Base-by-base conservation (phyloP, 2,329 filamentous ascomycete genomes). In the Colletotrichum cereale region DNA sequence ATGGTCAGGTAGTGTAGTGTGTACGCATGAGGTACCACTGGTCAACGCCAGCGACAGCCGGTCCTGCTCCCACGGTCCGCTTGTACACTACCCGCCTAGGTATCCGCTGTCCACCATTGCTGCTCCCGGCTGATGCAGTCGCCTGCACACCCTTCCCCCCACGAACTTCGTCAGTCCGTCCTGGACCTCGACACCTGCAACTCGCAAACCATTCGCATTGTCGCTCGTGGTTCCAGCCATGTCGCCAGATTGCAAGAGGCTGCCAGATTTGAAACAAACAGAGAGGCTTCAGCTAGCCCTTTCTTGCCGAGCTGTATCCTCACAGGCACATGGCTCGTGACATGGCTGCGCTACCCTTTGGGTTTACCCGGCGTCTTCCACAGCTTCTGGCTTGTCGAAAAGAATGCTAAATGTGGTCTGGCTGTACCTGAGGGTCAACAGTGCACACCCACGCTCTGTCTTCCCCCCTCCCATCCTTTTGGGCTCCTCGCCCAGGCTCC, bases 141-240 rank as follows among this genome's bases (percentile, higher is more conserved):
- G 21, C 53, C 47, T 31, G n/a, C 31, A 16, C 42, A 62, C 58
- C 58, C n/a, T 62, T 38, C 18, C 47, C 24, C 26, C 26, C 57
- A 50, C n/a, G 42, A 62, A 42, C 60, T 50, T 62, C 24, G 16
- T 52, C 44, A 67, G 44, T 62, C 52, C 44, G 44, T 62, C 52
- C 44, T 36, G 24, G 16, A 31, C 26, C 40, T 65, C 52, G 26
- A 48, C 14, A 48, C 62, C 40, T 38, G 40, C n/a, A 58, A 65
- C 62, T 38, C 24, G 36, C 55, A 57, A 26, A 36, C 36, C 62
- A 18, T 24, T 66, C 52, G 62, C 40, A 52, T 58, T 56, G 40
- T 48, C 40, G 56, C 40, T 47, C 62, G 24, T 24, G 31, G 34
- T 50, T 42, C 42, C 55, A 50, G 44, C 16, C 18, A 21, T 61